These are phyloP conservation scores for Cicer yamashitae DNA, from an alignment of 306 rosid species.

Conservation along the genomic window DNA sequence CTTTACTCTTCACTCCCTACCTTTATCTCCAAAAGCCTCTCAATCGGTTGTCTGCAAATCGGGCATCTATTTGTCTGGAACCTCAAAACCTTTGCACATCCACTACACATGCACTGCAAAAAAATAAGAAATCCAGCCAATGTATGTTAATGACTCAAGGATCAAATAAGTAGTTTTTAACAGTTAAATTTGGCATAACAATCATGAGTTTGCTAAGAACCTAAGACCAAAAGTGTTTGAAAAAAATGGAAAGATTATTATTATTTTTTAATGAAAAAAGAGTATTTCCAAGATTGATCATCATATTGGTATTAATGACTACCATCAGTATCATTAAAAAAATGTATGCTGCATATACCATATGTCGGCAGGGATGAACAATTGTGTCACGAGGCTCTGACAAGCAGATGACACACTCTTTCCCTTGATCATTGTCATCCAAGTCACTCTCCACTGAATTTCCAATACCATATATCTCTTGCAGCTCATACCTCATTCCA, in stretches of 20 bases:
- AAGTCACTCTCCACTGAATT: conserved; percentile 79
- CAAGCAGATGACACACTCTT: conserved; percentile 97
- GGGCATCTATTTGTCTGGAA: conserved; percentile 93
- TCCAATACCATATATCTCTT: conserved; percentile 95
- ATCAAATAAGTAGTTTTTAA: conserved; percentile 7
- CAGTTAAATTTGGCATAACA: conserved; percentile 6
- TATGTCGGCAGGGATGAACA: conserved; percentile 97
- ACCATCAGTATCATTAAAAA: conserved; percentile 31
- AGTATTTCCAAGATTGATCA: background rate
- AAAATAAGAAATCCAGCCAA: conserved; percentile 39
- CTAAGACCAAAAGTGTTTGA: conserved; percentile 6
- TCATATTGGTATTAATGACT: conserved; percentile 16
- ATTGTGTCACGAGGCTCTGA: conserved; percentile 97
- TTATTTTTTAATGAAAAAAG: background rate
- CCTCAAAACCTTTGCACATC: conserved; percentile 91
- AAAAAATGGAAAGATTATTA: background rate
- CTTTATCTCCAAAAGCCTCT: conserved; percentile 93
- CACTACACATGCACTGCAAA: conserved; percentile 92
- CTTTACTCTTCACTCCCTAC: conserved; percentile 71
- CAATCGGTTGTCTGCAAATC: conserved; percentile 95
- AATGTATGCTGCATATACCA: conserved; percentile 63
- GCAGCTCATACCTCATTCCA: conserved; percentile 84
- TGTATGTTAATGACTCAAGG: conserved; percentile 26
- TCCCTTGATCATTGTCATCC: conserved; percentile 89
- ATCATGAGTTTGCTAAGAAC: conserved; percentile 27